phyloP scores from a whole-genome alignment of 768 basidiomycete genomes.

The Pseudohyphozyma bogoriensis region DNA sequence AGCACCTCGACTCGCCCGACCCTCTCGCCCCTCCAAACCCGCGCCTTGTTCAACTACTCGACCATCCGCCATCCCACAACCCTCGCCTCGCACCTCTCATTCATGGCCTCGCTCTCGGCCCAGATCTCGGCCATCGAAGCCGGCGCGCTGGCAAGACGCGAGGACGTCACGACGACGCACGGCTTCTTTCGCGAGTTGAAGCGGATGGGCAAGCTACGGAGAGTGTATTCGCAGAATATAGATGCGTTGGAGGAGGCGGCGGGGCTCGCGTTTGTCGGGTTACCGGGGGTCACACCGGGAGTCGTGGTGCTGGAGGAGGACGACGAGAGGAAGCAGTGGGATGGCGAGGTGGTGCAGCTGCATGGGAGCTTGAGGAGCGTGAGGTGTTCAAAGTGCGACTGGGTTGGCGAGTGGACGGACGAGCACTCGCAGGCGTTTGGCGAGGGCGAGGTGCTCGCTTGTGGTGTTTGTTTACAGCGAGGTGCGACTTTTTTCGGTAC shows the following conservation, averaged over 20 bases:
- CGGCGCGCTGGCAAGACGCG: no score
- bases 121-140: constrained; percentile 44
- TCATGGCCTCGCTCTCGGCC: constrained; percentile 79
- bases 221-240: constrained; percentile 96
- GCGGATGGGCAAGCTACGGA: constrained; percentile 66
- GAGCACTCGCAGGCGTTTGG: constrained; percentile 57
- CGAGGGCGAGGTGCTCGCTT: constrained; percentile 65
- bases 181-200: constrained; percentile 77
- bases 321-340: constrained; percentile 42
- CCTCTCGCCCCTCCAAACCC: constrained; percentile 61
- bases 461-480: constrained; percentile 70
- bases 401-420: constrained; percentile 58
- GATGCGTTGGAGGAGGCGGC: constrained; percentile 80
- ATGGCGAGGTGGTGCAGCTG: constrained; percentile 79
- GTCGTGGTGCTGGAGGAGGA: constrained; percentile 8
- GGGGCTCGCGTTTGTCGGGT: constrained; percentile 47
- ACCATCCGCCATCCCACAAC: constrained; percentile 78
- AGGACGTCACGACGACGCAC: constrained; percentile 77
- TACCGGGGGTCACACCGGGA: constrained; percentile 5
- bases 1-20: not conserved
- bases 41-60: constrained; percentile 88
- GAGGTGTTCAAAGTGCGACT: constrained; percentile 73
- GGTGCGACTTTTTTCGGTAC: constrained; percentile 59
- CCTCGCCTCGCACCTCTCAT: constrained; percentile 83
- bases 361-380: constrained; percentile 91